phyloP scores from a whole-genome alignment of 495 filamentous ascomycete species.

The Apiosordaria backusii region DNA sequence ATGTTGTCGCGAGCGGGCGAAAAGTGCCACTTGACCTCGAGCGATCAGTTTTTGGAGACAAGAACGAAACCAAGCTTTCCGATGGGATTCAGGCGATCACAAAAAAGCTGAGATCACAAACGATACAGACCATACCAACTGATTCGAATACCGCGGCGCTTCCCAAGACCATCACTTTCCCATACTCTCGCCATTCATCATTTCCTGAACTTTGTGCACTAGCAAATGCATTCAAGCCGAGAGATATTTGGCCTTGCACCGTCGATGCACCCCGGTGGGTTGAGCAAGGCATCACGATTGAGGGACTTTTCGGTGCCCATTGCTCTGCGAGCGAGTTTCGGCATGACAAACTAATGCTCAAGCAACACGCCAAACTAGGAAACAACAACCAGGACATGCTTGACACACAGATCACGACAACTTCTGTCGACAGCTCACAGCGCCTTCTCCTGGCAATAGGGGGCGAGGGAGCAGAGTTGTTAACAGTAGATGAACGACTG shows the following conservation, averaged over 20 bases:
- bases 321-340: conserved; percentile 59
- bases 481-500: not conserved
- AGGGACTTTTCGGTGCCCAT: conserved; percentile 64
- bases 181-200: conserved; percentile 89
- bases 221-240: conserved; percentile 63
- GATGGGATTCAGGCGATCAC: conserved; percentile 31
- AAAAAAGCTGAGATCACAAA: conserved; percentile 25
- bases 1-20: conserved; percentile 26
- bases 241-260: conserved; percentile 82
- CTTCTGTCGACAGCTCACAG: conserved; percentile 10
- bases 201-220: conserved; percentile 74
- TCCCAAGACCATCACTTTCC: conserved; percentile 57
- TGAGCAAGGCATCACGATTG: conserved; percentile 56
- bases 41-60: conserved; percentile 17
- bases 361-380: conserved; percentile 7
- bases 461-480: not conserved
- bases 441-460: not conserved
- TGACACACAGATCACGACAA: conserved; percentile 25
- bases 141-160: conserved; percentile 17
- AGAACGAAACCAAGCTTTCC: conserved; percentile 25
- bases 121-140: conserved; percentile 8
- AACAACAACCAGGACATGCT: not conserved
- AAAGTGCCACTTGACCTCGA: conserved; percentile 37
- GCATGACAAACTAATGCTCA: conserved; percentile 62
- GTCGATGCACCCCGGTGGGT: conserved; percentile 62